Conservation (phyloP, 495 filamentous ascomycete genomes). For the Neurospora sp. region DNA sequence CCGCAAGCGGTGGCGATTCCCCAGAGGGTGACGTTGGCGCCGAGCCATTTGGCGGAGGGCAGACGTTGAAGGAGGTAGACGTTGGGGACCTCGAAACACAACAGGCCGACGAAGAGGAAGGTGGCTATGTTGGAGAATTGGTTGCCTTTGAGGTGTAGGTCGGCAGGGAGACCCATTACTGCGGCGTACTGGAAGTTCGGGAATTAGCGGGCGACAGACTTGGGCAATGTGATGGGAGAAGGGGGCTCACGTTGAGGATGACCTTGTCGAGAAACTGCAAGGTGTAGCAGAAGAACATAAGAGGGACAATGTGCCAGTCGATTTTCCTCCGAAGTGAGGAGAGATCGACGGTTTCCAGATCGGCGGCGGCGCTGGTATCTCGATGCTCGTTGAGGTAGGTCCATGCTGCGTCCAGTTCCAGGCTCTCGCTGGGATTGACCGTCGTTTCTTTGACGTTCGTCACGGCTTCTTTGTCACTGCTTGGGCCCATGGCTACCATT, state of each 20-base stretch:
- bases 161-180: slow-evolving; percentile 26
- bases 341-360: not conserved
- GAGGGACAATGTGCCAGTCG: slow-evolving; percentile 27
- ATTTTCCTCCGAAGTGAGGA: slow-evolving; percentile 23
- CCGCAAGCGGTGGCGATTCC: slow-evolving; percentile 28
- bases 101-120: slow-evolving; percentile 24
- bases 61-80: slow-evolving; percentile 37
- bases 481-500: too few species aligned
- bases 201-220: not conserved
- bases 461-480: too few species aligned
- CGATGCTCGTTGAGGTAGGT: too few species aligned
- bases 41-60: slow-evolving; percentile 49
- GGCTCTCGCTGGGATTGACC: too few species aligned
- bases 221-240: not conserved
- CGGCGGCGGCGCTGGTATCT: too few species aligned
- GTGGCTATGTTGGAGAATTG: slow-evolving; percentile 28
- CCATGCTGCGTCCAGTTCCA: too few species aligned
- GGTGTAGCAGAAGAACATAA: slow-evolving; percentile 53
- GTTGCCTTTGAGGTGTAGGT: slow-evolving; percentile 25
- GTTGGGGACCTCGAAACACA: slow-evolving; percentile 27
- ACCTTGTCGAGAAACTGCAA: slow-evolving; percentile 62
- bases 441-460: too few species aligned
- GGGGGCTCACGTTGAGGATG: slow-evolving; percentile 38
- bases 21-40: slow-evolving; percentile 42
- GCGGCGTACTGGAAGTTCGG: slow-evolving; percentile 16